phyloP scores from a whole-genome alignment of 2,329 filamentous ascomycete species.

The Xylaria arbuscula region DNA sequence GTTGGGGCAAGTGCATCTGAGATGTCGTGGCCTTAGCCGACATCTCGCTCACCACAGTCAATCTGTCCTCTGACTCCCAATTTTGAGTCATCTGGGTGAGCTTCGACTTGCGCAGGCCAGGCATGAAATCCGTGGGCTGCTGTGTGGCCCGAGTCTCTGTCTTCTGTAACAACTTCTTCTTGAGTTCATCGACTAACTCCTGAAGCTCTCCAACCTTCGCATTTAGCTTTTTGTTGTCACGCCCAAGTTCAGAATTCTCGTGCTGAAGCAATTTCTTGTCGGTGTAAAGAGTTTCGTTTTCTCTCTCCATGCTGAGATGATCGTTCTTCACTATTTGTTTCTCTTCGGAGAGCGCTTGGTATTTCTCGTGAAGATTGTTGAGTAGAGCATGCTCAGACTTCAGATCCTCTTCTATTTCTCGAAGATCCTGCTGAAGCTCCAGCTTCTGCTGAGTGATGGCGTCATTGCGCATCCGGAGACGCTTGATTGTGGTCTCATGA shows the following conservation, averaged over 20 bases:
- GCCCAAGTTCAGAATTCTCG: slow-evolving; percentile 61
- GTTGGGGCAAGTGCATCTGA: slow-evolving; percentile 47
- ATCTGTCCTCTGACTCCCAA: slow-evolving; percentile 48
- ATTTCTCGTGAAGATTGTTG: slow-evolving; percentile 53
- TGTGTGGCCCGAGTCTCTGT: slow-evolving; percentile 40
- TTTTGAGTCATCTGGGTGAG: slow-evolving; percentile 51
- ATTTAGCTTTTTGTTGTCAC: slow-evolving; percentile 58
- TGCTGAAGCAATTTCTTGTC: slow-evolving; percentile 56
- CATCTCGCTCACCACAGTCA: slow-evolving; percentile 46
- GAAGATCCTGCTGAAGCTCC: slow-evolving; percentile 55
- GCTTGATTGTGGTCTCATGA: slow-evolving; percentile 61
- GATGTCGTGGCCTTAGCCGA: slow-evolving; percentile 49
- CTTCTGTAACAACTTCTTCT: slow-evolving; percentile 40
- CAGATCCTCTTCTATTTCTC: slow-evolving; percentile 45
- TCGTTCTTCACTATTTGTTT: slow-evolving; percentile 61
- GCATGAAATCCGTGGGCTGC: slow-evolving; percentile 64
- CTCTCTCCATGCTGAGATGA: slow-evolving; percentile 63
- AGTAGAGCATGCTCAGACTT: slow-evolving; percentile 49
- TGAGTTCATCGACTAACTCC: slow-evolving; percentile 58
- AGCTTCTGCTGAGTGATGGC: slow-evolving; percentile 57
- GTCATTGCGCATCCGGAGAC: slow-evolving; percentile 54
- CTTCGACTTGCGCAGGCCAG: slow-evolving; percentile 43
- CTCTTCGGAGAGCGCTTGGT: slow-evolving; percentile 49
- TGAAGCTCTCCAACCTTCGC: slow-evolving; percentile 60
- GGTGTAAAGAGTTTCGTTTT: slow-evolving; percentile 66